Evolutionary conservation across 352 stramenopile genomes (phyloP), one percentile per base, ranked within the genome.

Genomic region (Phytophthora fragariaefolia): DNA sequence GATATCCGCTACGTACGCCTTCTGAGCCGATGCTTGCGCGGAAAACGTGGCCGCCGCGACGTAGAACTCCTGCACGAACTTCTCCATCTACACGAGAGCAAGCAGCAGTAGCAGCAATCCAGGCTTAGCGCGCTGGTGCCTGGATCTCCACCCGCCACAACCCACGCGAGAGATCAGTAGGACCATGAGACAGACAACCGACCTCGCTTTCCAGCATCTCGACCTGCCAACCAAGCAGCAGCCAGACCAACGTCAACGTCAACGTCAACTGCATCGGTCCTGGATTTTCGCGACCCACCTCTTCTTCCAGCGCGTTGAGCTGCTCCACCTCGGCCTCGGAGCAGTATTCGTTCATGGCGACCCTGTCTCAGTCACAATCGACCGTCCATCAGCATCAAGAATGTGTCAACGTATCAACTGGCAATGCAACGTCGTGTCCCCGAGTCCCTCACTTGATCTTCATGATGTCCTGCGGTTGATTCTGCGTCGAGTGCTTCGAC

Each of bases 1-100:
- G 10, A 47, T n/a, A 12, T 13, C 24, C 4, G 18, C 7, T 10
- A 69, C 80, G 51, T 72, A 89, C 82, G 36, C 30, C 58, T 73
- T 77, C 26, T 91, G 83, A 0, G 75, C 56, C 7, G 66, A 48
- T 0, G 62, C 60, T 32, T 89, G 81, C 1, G 76, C 59, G 7
- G 74, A 69, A 53, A 89, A 89, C 27, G 60, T 76, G 4, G 83
- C 78, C 0, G 83, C 76, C 3, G 77, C 76, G 3, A 88, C 64
- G 64, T 89, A 87, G 48, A 91, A 88, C 17, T 91, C 81, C 27
- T 80, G 57, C 6, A 91, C 69, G 22, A 91, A 88, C 46, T 77
- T 75, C 17, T 86, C 57, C 59, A 91, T 78, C 81, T 91, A 23
- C 23, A 49, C 17, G 17, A 12, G 23, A 53, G 24, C n/a, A 49